phyloP scores from a whole-genome alignment of 805 yeast genomes.

The Jamesozyma jinghongensis region DNA sequence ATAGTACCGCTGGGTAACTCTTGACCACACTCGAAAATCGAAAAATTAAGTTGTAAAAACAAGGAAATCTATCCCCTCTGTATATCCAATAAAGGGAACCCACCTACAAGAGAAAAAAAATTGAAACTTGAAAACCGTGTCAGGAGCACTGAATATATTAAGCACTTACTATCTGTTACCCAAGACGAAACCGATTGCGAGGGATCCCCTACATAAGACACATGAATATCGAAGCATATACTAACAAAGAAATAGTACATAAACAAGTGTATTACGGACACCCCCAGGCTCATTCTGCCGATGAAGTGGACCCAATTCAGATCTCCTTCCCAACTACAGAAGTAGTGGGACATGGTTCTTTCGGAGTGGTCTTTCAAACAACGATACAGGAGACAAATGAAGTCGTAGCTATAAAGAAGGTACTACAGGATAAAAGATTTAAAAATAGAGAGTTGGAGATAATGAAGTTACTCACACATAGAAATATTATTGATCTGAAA shows the following conservation, averaged over 20 bases:
- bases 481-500: slow-evolving; percentile 77
- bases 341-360: slow-evolving; percentile 98
- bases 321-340: slow-evolving; percentile 73
- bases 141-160: too few relatives aligned
- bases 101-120: too few relatives aligned
- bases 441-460: slow-evolving; percentile 92
- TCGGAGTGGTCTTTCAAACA: slow-evolving; percentile 94
- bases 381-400: slow-evolving; percentile 63
- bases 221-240: slow-evolving; percentile 15
- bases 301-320: slow-evolving; percentile 24
- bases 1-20: too few relatives aligned
- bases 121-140: too few relatives aligned
- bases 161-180: too few relatives aligned
- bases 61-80: too few relatives aligned
- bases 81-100: too few relatives aligned
- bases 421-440: slow-evolving; percentile 90
- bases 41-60: too few relatives aligned
- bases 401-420: slow-evolving; percentile 88
- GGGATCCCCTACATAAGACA: too few relatives aligned
- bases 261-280: slow-evolving; percentile 24
- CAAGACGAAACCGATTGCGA: too few relatives aligned
- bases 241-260: slow-evolving; percentile 23
- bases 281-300: not conserved
- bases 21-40: too few relatives aligned
- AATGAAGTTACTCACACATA: slow-evolving; percentile 82